A percentile compares a stretch with the other conserved stretches of the same genome.
Evolutionary conservation across 2,329 filamentous ascomycete genomes (phyloP).

Genomic region (Epichloe aotearoae): DNA sequence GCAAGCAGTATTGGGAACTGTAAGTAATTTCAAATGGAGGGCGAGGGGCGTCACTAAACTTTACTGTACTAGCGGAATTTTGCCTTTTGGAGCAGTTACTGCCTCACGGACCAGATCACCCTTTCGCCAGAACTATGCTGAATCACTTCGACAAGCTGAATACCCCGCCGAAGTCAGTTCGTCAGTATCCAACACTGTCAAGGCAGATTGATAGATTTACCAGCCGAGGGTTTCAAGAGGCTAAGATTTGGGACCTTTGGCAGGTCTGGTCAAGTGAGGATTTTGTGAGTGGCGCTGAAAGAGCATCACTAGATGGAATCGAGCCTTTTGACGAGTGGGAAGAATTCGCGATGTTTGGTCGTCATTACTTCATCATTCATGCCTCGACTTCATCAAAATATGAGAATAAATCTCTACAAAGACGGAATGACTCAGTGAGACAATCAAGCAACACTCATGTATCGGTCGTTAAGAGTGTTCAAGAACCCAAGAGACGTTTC

Average conservation of each 20-base stretch:
- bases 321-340: constrained; percentile 96
- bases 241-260: constrained; percentile 61
- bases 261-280: constrained; percentile 60
- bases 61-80: constrained; percentile 48
- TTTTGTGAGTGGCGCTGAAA: constrained; percentile 49
- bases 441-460: not conserved
- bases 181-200: constrained; percentile 51
- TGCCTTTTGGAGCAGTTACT: constrained; percentile 79
- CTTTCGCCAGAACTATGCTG: constrained; percentile 80
- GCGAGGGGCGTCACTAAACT: not conserved
- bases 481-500: constrained; percentile 39
- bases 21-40: constrained; percentile 22
- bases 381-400: constrained; percentile 25
- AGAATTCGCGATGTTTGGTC: constrained; percentile 73
- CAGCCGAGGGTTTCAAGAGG: constrained; percentile 51
- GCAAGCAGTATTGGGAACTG: constrained; percentile 56
- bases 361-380: constrained; percentile 70
- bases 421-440: too few relatives aligned
- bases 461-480: constrained; percentile 7
- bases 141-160: constrained; percentile 69
- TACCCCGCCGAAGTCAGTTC: constrained; percentile 63
- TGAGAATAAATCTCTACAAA: not conserved
- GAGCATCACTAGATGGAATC: constrained; percentile 49
- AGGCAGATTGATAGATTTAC: constrained; percentile 58
- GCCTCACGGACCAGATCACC: constrained; percentile 63